phyloP scores from a whole-genome alignment of 306 rosid species.

The Vigna unguiculata region DNA sequence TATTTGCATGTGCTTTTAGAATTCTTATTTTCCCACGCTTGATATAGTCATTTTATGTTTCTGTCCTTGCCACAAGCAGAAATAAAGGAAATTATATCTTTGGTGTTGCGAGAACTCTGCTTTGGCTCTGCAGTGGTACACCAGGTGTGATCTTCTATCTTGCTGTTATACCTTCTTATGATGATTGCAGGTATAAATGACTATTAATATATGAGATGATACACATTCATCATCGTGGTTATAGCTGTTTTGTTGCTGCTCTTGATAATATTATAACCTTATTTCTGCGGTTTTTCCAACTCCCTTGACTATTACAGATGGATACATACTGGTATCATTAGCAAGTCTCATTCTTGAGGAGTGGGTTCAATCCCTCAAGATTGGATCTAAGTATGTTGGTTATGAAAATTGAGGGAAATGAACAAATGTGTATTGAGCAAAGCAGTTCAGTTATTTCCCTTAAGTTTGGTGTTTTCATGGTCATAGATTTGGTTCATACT shows the following conservation, averaged over 20 bases:
- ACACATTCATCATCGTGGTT: not conserved
- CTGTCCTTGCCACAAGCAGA: conserved; percentile 61
- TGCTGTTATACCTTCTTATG: conserved; percentile 16
- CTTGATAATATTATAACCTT: conserved; percentile 12
- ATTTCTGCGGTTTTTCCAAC: conserved; percentile 11
- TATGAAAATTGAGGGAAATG: conserved; percentile 10
- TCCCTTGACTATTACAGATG: conserved; percentile 15
- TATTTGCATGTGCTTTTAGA: conserved; percentile 24
- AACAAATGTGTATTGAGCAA: conserved; percentile 12
- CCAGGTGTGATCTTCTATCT: conserved; percentile 66
- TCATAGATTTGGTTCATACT: not conserved
- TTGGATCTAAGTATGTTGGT: conserved; percentile 19
- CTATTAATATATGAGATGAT: conserved; percentile 12
- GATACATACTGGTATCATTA: conserved; percentile 13
- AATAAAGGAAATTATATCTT: conserved; percentile 79
- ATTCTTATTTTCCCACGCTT: conserved; percentile 19
- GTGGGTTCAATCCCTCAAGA: conserved; percentile 28
- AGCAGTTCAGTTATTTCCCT: conserved; percentile 1
- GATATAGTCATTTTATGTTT: conserved; percentile 44
- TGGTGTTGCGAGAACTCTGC: conserved; percentile 75
- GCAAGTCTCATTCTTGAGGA: conserved; percentile 9
- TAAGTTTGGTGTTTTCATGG: not conserved
- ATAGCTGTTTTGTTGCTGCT: conserved; percentile 7
- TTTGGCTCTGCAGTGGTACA: conserved; percentile 96
- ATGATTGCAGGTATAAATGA: conserved; percentile 10